Evolutionary conservation across 163 green algal species (phyloP).

Genomic region (Chlorella variabilis): DNA sequence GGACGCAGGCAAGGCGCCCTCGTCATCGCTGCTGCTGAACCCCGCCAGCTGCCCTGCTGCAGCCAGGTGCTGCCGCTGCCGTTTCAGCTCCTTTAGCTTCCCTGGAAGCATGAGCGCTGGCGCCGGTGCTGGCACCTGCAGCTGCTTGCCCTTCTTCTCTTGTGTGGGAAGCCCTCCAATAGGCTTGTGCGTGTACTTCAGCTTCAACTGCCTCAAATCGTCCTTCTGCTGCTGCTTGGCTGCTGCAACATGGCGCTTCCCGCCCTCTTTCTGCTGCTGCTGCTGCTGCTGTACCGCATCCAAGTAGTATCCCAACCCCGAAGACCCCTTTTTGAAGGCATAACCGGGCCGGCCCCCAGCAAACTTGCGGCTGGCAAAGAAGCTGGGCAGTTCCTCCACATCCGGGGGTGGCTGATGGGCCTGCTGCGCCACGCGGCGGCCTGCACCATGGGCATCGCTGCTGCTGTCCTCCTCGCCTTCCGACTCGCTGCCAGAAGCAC

Average conservation of each 20-base stretch:
- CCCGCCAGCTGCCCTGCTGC: not conserved
- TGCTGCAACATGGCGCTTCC: not conserved
- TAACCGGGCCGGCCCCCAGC: slow-evolving; percentile 39
- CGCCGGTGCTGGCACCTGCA: not conserved
- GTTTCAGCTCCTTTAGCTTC: slow-evolving; percentile 14
- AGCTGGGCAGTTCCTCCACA: not conserved
- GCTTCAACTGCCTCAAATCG: slow-evolving; percentile 1
- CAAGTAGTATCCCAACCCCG: slow-evolving; percentile 67
- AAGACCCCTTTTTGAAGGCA: slow-evolving; percentile 59
- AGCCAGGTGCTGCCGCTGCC: slow-evolving; percentile 5
- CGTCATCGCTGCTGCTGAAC: slow-evolving; percentile 4
- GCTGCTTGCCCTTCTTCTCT: not conserved
- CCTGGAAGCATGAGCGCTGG: slow-evolving; percentile 13
- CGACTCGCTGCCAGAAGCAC: not conserved
- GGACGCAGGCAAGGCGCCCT: not conserved
- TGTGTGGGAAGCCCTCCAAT: not conserved
- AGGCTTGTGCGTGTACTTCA: slow-evolving; percentile 18
- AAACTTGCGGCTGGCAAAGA: not conserved
- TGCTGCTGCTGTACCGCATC: slow-evolving; percentile 36
- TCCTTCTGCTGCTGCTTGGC: slow-evolving; percentile 3
- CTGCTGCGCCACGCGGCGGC: slow-evolving; percentile 30
- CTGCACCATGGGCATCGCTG: slow-evolving; percentile 3
- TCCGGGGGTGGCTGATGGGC: not conserved
- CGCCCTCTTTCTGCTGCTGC: not conserved
- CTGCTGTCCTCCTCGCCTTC: not conserved